Conservation (phyloP, 371 early-diverging fungal species). For the Chytridium lagenaria region DNA sequence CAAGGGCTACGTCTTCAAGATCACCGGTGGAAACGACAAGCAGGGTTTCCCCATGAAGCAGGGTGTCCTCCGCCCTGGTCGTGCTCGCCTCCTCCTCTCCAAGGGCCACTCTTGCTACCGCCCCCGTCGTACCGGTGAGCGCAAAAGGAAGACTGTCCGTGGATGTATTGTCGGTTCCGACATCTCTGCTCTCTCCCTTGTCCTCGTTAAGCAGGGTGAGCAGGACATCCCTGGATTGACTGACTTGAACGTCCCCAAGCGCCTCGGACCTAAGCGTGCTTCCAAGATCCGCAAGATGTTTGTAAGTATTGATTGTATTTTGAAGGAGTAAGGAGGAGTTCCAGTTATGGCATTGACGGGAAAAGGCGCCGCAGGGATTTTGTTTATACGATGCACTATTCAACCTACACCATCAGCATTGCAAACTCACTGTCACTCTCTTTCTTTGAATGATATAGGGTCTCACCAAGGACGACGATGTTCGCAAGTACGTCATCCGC, state of each 20-base stretch:
- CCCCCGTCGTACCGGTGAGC: constrained; percentile 96
- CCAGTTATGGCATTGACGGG: neutral
- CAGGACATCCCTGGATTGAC: constrained; percentile 96
- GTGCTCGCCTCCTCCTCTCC: constrained; percentile 92
- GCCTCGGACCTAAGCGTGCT: constrained; percentile 98
- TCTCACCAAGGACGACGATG: constrained; percentile 95
- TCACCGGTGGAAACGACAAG: constrained; percentile 99
- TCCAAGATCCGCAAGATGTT: constrained; percentile 98
- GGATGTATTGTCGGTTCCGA: constrained; percentile 98
- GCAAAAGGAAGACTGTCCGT: constrained; percentile 98
- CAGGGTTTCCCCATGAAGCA: constrained; percentile 97
- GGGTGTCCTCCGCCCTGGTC: constrained; percentile 91
- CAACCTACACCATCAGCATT: no score
- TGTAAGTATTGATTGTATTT: constrained; percentile 69
- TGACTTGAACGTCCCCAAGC: constrained; percentile 90
- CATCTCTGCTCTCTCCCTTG: constrained; percentile 92
- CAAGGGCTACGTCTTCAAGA: constrained; percentile 98
- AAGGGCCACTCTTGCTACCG: constrained; percentile 99
- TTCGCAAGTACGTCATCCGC: constrained; percentile 97
- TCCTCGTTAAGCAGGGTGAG: constrained; percentile 96
- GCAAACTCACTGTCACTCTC: neutral
- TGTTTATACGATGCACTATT: no score
- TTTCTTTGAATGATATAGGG: constrained; percentile 14
- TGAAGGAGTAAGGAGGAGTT: no score
- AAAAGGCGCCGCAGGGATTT: neutral